Base-by-base conservation (phyloP, 78 protist species). In the Dictyostelium firmibasis region DNA sequence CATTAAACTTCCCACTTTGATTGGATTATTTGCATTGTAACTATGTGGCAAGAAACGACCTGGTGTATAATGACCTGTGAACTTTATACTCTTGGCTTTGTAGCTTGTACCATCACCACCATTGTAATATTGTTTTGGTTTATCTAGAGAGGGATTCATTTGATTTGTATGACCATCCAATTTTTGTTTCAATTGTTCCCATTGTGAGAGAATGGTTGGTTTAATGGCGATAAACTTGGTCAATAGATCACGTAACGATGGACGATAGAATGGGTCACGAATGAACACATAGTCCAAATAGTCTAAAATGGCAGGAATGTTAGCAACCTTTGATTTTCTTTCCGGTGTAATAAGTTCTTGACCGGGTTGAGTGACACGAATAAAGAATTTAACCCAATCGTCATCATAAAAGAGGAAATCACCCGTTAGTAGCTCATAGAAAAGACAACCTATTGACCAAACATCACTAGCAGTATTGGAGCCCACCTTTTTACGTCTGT, bases 361-460 rank as follows among this genome's bases (percentile, higher is more conserved):
- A 36, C 85, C 72, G 11, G 84, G 88, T 82, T 78, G 74, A 25
- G 98, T 97, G 18, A 97, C 97, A 27, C 97, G 89, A 81, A 95
- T 94, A 70, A 95, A 97, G 97, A 98, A 98, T 23, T 95, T 95
- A 33, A 91, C 93, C 96, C 96, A 97, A 92, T 98, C 98, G 18
- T 96, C 97, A 33, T 97, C 97, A 36, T 93, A 87, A 93, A 98
- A 97, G n/a, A 98, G 85, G 41, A 96, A 97, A 29, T 98, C 98
- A 67, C 98, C 98, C 0, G 98, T 92, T 33, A 98, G 64, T 10
- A 98, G 82, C 93, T 98, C 99, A 82, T 88, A 98, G 69, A 98
- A 85, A 38, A 98, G 78, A 86, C 99, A 98, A 27, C 96, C 99
- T 4, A 96, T 43, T 31, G 96, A 91, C 99, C 99, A 98, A 33